Conservation (phyloP, 768 basidiomycete genomes). For the Rhodotorula kratochvilovae region DNA sequence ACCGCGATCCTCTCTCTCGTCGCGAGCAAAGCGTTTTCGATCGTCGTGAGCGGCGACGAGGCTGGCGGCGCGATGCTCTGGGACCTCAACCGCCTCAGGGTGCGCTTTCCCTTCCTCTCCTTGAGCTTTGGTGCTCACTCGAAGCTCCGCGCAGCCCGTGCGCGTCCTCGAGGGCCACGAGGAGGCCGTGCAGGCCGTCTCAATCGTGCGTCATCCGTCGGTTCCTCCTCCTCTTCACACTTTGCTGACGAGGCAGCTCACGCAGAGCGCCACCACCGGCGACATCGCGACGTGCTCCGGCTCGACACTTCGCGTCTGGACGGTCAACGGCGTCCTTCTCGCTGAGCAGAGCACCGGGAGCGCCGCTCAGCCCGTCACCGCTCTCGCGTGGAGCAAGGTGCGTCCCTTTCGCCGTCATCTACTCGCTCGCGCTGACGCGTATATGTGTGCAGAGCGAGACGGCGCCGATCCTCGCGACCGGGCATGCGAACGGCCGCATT, state of each 20-base stretch:
- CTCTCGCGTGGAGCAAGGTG: constrained; percentile 1
- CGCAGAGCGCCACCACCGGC: constrained; percentile 16
- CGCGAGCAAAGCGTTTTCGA: background rate
- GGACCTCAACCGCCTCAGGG: constrained; percentile 8
- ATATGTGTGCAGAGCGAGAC: constrained; percentile 6
- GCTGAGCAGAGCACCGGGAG: background rate
- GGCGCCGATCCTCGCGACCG: background rate
- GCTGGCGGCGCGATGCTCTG: constrained; percentile 2
- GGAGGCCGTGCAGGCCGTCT: background rate
- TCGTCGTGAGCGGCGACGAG: background rate
- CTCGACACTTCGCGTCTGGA: background rate
- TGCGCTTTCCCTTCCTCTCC: background rate
- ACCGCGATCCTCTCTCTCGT: background rate
- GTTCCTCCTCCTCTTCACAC: background rate
- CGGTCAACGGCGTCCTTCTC: constrained; percentile 13
- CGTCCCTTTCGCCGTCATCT: too few relatives aligned
- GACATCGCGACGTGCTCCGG: constrained; percentile 7
- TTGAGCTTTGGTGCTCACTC: background rate
- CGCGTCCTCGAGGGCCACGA: background rate
- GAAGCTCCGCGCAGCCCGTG: background rate
- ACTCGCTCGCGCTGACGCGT: background rate
- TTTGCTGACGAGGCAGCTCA: background rate
- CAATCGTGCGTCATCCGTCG: background rate
- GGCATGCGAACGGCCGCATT: background rate
- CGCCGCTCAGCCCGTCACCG: background rate